Evolutionary conservation across 768 basidiomycete species (phyloP).

Genomic region (Coprinopsis strossmayeri): DNA sequence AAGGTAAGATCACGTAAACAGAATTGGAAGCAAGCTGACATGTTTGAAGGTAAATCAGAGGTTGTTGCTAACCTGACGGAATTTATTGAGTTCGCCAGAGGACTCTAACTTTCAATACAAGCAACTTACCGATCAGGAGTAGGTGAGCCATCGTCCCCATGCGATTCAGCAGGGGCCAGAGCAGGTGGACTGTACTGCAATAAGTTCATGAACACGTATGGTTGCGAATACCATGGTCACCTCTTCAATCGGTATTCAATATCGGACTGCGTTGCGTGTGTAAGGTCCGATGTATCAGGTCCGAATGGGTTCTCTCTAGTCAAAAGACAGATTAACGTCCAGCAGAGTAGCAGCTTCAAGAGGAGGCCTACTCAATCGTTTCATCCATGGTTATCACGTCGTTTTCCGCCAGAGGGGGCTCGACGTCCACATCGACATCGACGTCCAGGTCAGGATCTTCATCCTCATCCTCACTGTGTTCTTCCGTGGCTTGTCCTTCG

Average conservation of each 20-base stretch:
- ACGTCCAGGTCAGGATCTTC: slow-evolving; percentile 14
- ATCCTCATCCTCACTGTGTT: slow-evolving; percentile 25
- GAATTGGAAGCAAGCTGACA: too few relatives aligned
- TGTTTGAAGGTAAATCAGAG: too few relatives aligned
- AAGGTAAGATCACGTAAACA: background rate
- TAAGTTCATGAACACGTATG: background rate
- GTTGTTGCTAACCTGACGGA: too few relatives aligned
- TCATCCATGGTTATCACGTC: background rate
- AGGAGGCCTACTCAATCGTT: background rate
- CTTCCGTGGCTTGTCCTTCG: slow-evolving; percentile 11
- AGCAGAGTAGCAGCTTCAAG: too few relatives aligned
- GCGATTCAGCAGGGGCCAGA: background rate
- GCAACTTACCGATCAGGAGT: background rate
- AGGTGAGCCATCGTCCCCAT: background rate
- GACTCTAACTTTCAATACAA: background rate
- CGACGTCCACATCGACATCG: too few relatives aligned
- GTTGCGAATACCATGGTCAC: background rate
- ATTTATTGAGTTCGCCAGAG: too few relatives aligned
- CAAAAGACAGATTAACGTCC: background rate
- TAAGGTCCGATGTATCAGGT: background rate
- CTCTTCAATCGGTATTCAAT: slow-evolving; percentile 2
- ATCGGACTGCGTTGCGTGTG: background rate
- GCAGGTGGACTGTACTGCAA: background rate
- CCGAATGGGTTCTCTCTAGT: background rate
- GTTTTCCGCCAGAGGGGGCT: too few relatives aligned